Conservation (phyloP, 257 asterid genomes). For the Ehretia macrophylla region DNA sequence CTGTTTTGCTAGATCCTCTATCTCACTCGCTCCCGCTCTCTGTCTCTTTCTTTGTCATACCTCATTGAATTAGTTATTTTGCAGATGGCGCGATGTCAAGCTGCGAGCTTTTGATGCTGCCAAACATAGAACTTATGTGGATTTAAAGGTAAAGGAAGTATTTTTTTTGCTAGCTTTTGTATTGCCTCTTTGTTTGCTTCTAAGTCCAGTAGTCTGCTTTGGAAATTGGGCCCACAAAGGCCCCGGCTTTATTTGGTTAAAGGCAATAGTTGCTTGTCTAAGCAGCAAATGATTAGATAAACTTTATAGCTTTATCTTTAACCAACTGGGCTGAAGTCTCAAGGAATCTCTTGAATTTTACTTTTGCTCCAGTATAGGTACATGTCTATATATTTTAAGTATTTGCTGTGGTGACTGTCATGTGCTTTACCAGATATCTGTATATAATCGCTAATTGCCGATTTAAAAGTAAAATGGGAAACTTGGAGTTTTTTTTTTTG, state of each 20-base stretch:
- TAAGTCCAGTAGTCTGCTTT: no score
- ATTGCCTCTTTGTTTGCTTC: not conserved
- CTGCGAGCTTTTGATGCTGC: constrained; percentile 85
- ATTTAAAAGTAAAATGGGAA: not conserved
- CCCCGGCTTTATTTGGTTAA: not conserved
- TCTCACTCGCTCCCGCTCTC: no score
- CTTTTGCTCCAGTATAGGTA: no score
- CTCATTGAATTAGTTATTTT: constrained; percentile 11
- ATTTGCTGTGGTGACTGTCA: no score
- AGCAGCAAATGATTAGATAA: constrained; percentile 1
- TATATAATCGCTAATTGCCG: no score
- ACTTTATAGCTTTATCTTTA: not conserved
- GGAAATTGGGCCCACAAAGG: no score
- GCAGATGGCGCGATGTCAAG: constrained; percentile 98
- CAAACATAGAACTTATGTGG: constrained; percentile 90
- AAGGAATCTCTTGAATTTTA: not conserved
- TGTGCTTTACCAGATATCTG: no score
- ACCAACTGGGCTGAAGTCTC: no score
- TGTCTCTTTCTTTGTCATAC: no score
- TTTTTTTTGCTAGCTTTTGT: not conserved
- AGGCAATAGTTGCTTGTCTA: not conserved
- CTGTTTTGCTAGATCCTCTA: no score
- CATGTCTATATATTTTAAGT: no score
- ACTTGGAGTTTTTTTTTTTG: not conserved
- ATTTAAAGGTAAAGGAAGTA: constrained; percentile 62